Base-by-base conservation (phyloP, 1,284 basidiomycete genomes). In the Heterobasidion occidentale region DNA sequence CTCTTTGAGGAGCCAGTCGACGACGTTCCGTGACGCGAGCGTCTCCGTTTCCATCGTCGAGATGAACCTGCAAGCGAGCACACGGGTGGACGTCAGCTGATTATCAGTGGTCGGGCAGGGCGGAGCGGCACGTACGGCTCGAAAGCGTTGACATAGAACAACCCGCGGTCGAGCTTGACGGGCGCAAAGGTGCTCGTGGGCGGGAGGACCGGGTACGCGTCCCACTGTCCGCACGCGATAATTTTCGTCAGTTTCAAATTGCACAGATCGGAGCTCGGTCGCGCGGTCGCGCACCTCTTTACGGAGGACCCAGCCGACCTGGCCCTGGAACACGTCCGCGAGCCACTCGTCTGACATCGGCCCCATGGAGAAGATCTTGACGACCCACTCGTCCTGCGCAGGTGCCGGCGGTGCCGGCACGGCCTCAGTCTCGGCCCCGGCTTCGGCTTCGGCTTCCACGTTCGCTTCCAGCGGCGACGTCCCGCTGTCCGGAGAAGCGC, bases 21-120 rank as follows among this genome's bases (percentile, higher is more conserved):
- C 90, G 33, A 88, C 78, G 67, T 97, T 96, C 44, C 92, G 83
- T 0, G 90, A 83, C 0, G 90, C 79, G 45, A 97, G 72, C 0
- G 91, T 94, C 69, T 92, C 86, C 0, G 94, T 96, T 71, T 98
- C 94, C 94, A 97, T 95, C 9, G 88, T 89, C 12, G 85, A 88
- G 50, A 91, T 87, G 63, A 90, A 78, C 46, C 88, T 89, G 59
- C 27, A 34, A 27, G 17, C 27, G 27, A 38, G 35, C 7, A 19
- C 6, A 15, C 19, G n/a, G 34, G 6, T 27, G 27, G 27, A 27
- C 27, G 27, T 20, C 34, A 20, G 14, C 17, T 7, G 2, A 19
- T 8, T 36, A 44, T 6, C 2, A 46, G 17, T 11, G 27, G 27
- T 27, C 27, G 27, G 27, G 27, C 27, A 27, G 4, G 27, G 27